Percentiles rank a stretch among this genome's conserved stretches.
Evolutionary conservation across 345 rosid species (phyloP).

Genomic region (Euclidium syriacum): DNA sequence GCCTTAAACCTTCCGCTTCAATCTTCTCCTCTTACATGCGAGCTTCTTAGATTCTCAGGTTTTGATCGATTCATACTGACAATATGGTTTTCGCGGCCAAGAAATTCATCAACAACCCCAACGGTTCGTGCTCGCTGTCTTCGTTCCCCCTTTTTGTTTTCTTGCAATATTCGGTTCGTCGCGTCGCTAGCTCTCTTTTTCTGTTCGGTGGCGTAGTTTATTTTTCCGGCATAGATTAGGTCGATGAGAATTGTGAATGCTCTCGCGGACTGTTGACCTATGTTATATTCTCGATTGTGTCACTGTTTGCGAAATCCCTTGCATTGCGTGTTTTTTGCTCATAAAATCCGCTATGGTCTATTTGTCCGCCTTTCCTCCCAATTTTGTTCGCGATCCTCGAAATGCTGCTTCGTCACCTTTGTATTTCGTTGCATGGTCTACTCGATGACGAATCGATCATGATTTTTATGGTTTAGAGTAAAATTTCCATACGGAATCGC

Average conservation of each 20-base stretch:
- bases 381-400: slow-evolving; percentile 12
- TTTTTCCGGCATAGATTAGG: slow-evolving; percentile 9
- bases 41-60: slow-evolving; percentile 17
- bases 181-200: not conserved
- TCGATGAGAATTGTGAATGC: slow-evolving; percentile 9
- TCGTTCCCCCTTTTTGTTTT: not conserved
- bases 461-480: slow-evolving; percentile 1
- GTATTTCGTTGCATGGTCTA: slow-evolving; percentile 21
- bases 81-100: slow-evolving; percentile 74
- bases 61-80: slow-evolving; percentile 9
- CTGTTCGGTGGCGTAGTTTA: not conserved
- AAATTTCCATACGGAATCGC: not conserved
- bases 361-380: not conserved
- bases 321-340: slow-evolving; percentile 16
- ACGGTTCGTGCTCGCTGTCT: slow-evolving; percentile 44
- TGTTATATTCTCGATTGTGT: slow-evolving; percentile 12
- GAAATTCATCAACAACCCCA: slow-evolving; percentile 88
- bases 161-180: not conserved
- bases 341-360: not conserved
- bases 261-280: slow-evolving; percentile 26
- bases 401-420: slow-evolving; percentile 10
- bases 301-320: slow-evolving; percentile 10
- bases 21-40: not conserved
- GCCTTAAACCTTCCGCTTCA: slow-evolving; percentile 23
- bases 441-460: slow-evolving; percentile 1